Base-by-base conservation (phyloP, 1,284 basidiomycete genomes). In the Rhodotorula mucilaginosa region DNA sequence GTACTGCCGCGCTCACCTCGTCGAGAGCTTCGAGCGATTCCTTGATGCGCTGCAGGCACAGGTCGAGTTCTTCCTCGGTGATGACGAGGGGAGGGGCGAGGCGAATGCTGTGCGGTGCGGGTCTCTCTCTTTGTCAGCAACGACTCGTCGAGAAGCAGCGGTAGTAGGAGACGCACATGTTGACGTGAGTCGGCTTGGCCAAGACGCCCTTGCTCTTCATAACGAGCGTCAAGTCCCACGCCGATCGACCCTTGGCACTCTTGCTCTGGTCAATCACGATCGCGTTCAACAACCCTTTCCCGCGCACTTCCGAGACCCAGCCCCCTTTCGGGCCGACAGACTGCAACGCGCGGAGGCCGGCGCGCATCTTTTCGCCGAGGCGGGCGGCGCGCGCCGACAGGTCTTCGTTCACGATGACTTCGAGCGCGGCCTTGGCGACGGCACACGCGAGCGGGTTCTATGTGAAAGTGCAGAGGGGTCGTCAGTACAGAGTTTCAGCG, bases 371-470 rank as follows among this genome's bases (percentile, higher is more conserved):
- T 79, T 90, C 87, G 26, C 96, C 96, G 2, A 98, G 87, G 2
- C 80, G 79, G 75, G 88, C 86, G 0, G 96, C 93, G 47, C 92
- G 88, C 48, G 88, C 87, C 2, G 88, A 87, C 57, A 99, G 86
- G 65, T 90, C 84, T 83, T 99, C 96, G 61, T 94, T 89, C 60
- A 90, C 84, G 46, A 99, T 87, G 18, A 97, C 94, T 68, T 90
- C 86, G 59, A 98, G 86, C 0, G 96, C 93, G 1, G 94, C 90
- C 80, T 91, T 90, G 46, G 95, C 92, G 18, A 97, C 92, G 26
- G 97, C 96, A 77, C 93, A 97, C 16, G 90, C 97, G 48, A 99
- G 86, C 0, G 97, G 97, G 82, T 98, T 98, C 83, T 97, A 93
- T 70, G 93, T 93, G 29, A 93, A 92, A 3, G 88, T 85, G 80